Evolutionary conservation across 306 rosid species (phyloP), one percentile per base, ranked within the genome.

Genomic region (Quillaja saponaria): DNA sequence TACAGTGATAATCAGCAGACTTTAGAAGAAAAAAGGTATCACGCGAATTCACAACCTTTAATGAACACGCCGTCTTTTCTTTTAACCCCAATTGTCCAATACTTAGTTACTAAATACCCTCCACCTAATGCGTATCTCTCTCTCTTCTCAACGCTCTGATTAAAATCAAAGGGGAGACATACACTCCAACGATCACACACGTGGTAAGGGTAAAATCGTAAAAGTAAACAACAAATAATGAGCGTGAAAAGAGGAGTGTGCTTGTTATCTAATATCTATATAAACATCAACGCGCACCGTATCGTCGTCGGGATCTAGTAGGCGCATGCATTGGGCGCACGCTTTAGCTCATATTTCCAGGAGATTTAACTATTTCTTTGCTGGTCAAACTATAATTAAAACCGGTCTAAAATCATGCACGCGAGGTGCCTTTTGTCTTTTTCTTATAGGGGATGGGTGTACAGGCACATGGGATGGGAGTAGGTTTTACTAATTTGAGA

Each of bases 251-350:
- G 73, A 21, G 42, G 6, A 5, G 14, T 1, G 55, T 14, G 31
- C 0, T n/a, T 2, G 9, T 25, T 9, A 39, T 21, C 12, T 0
- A 44, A 48, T 6, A 50, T 47, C 34, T 15, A n/a, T n/a, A n/a
- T n/a, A n/a, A n/a, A 58, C 8, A 46, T 21, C 48, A 65, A 51
- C 34, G 62, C 51, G 58, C 72, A 69, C 18, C 75, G 75, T 34
- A 76, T 75, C 75, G 35, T 58, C 65, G 73, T 20, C 8, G 75
- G 69, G 78, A 69, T 66, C 55, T 28, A 18, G 37, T 16, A 8
- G 61, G 64, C 76, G 82, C 82, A 76, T 78, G 81, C 84, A 61
- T 58, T 52, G 17, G 17, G 74, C 19, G 75, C 84, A 79, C 80
- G 84, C 84, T 64, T 79, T 0, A 77, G 84, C 84, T 72, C 82